Conservation (phyloP, 768 basidiomycete genomes). For the Russula compacta region DNA sequence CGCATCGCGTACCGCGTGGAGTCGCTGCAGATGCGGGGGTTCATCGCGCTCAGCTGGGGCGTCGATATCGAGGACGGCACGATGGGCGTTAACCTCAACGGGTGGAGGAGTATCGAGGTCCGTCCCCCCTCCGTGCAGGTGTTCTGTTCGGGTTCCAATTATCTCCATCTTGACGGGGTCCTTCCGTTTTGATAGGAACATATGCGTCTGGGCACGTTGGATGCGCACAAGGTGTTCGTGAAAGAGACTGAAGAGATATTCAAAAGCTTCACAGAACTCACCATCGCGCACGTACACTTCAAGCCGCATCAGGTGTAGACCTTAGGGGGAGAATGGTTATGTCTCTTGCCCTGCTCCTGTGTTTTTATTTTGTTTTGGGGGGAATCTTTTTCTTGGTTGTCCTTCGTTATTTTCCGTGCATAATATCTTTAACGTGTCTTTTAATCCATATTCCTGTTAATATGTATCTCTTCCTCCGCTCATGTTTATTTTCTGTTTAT, state of each 20-base stretch:
- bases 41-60: not conserved
- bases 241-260: constrained; percentile 2
- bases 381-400: not conserved
- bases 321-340: not conserved
- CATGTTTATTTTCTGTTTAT: not conserved
- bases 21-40: not conserved
- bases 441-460: too few relatives aligned
- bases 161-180: not conserved
- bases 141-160: too few relatives aligned
- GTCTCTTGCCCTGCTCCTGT: not conserved
- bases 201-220: constrained; percentile 3
- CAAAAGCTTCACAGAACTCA: not conserved
- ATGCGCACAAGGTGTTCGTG: not conserved
- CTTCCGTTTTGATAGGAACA: not conserved
- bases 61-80: not conserved
- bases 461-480: not conserved
- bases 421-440: too few relatives aligned
- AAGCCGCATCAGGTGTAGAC: not conserved
- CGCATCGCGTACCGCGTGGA: not conserved
- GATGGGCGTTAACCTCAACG: not conserved
- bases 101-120: constrained; percentile 8
- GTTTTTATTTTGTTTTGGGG: not conserved
- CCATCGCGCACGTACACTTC: constrained; percentile 1
- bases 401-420: not conserved
- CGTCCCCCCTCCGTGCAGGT: too few relatives aligned